A percentile compares a stretch with the other conserved stretches of the same genome.
phyloP scores from a whole-genome alignment of 148 eudicot species.

The Gaultheria prostrata region DNA sequence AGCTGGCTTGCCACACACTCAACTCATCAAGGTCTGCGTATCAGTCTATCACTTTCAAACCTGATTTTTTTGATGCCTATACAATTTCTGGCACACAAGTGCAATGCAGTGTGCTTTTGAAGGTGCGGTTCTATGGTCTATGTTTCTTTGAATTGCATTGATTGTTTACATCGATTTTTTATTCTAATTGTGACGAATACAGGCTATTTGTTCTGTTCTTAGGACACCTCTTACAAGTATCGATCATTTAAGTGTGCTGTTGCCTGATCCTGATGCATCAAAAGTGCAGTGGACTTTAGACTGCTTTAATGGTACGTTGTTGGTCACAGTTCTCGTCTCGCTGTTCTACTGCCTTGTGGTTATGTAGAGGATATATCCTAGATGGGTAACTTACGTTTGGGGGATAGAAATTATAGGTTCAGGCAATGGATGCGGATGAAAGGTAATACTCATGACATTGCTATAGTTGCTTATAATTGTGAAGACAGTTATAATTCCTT shows the following conservation, averaged over 20 bases:
- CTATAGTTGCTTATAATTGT: neutral
- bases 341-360: neutral
- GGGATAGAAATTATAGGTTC: neutral
- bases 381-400: neutral
- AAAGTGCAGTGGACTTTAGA: slow-evolving; percentile 86
- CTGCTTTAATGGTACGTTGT: slow-evolving; percentile 61
- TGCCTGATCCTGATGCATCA: slow-evolving; percentile 66
- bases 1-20: slow-evolving; percentile 73
- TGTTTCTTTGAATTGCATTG: slow-evolving; percentile 2
- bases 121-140: slow-evolving; percentile 38
- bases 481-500: neutral
- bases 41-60: slow-evolving; percentile 72
- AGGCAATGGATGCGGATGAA: too few relatives aligned
- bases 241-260: slow-evolving; percentile 60
- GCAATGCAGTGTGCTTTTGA: slow-evolving; percentile 89
- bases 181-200: slow-evolving; percentile 18
- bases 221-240: slow-evolving; percentile 78
- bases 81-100: slow-evolving; percentile 53
- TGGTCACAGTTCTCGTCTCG: neutral
- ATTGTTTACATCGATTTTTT: neutral
- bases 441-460: neutral
- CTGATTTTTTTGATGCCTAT: slow-evolving; percentile 73
- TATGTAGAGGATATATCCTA: neutral
- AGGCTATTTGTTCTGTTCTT: slow-evolving; percentile 93
- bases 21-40: slow-evolving; percentile 95